A percentile compares a stretch with the other conserved stretches of the same genome.
Evolutionary conservation across 2,329 filamentous ascomycete species (phyloP).

Genomic region (Scedosporium minutisporum): DNA sequence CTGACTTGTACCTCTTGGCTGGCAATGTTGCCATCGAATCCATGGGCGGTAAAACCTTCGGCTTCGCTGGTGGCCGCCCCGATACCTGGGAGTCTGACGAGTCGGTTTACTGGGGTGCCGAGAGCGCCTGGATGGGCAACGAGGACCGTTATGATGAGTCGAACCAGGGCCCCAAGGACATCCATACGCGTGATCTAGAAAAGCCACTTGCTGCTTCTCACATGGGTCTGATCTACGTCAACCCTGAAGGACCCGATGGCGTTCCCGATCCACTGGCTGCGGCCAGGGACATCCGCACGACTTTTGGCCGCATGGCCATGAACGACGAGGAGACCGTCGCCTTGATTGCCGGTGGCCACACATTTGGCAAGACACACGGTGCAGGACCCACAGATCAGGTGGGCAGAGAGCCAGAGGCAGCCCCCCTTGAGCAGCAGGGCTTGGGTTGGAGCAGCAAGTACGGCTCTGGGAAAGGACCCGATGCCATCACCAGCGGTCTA

Average conservation of each 20-base stretch:
- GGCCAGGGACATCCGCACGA: constrained; percentile 62
- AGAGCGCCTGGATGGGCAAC: constrained; percentile 66
- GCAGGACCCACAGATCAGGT: constrained; percentile 55
- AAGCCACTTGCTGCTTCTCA: constrained; percentile 52
- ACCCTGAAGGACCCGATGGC: constrained; percentile 68
- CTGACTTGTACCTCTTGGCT: constrained; percentile 60
- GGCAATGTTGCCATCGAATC: constrained; percentile 70
- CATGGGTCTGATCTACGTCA: constrained; percentile 76
- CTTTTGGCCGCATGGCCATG: constrained; percentile 75
- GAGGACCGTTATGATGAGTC: constrained; percentile 56
- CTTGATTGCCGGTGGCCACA: constrained; percentile 68
- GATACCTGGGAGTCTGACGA: constrained; percentile 71
- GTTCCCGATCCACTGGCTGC: constrained; percentile 60
- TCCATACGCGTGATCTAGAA: constrained; percentile 56
- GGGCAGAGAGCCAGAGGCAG: constrained; percentile 57
- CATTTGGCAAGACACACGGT: constrained; percentile 74
- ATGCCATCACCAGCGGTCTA: constrained; percentile 66
- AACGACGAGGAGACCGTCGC: constrained; percentile 74
- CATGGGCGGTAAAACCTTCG: constrained; percentile 66
- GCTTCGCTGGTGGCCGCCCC: constrained; percentile 61
- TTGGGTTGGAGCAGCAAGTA: constrained; percentile 62
- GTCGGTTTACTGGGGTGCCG: constrained; percentile 67
- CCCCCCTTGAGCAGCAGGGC: constrained; percentile 55
- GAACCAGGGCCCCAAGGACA: constrained; percentile 27
- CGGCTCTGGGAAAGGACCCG: constrained; percentile 56